Evolutionary conservation across 139 green algal genomes (phyloP).

Genomic region (Zygnema cylindricum): DNA sequence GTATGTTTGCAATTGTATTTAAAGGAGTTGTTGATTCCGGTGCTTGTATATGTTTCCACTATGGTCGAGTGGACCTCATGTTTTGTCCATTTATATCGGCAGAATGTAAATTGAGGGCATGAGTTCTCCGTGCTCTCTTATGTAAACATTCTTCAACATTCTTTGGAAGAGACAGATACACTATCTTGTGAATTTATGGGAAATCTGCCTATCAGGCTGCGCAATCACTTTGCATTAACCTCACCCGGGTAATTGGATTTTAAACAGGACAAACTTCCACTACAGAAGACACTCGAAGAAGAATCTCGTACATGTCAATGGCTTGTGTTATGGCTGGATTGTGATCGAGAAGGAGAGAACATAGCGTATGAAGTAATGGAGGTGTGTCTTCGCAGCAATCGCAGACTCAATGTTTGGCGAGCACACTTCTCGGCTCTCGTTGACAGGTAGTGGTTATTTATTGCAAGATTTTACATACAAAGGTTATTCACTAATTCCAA

Average conservation of each 20-base stretch:
- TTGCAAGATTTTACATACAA: no score
- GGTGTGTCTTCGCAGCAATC: conserved; percentile 57
- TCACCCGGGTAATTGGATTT: no score
- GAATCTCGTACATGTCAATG: conserved; percentile 65
- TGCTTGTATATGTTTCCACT: no score
- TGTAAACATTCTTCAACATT: not conserved
- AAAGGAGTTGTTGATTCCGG: no score
- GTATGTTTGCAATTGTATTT: no score
- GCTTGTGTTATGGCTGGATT: conserved; percentile 98
- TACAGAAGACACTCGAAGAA: conserved; percentile 36
- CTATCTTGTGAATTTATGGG: not conserved
- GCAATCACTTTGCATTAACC: no score
- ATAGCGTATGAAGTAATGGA: conserved; percentile 93
- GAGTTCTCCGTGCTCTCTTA: no score
- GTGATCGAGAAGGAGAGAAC: conserved; percentile 97
- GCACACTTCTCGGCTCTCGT: conserved; percentile 84
- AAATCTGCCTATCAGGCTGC: not conserved
- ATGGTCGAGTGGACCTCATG: no score
- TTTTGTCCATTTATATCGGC: no score
- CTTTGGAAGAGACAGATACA: not conserved
- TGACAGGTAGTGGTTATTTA: conserved; percentile 55
- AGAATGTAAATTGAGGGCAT: no score
- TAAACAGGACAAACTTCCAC: conserved; percentile 26
- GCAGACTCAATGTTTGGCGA: conserved; percentile 63
- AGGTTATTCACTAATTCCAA: no score